These are phyloP conservation scores for Skeletonema tropicum DNA, from an alignment of 108 stramenopile species.

Conservation along the genomic window DNA sequence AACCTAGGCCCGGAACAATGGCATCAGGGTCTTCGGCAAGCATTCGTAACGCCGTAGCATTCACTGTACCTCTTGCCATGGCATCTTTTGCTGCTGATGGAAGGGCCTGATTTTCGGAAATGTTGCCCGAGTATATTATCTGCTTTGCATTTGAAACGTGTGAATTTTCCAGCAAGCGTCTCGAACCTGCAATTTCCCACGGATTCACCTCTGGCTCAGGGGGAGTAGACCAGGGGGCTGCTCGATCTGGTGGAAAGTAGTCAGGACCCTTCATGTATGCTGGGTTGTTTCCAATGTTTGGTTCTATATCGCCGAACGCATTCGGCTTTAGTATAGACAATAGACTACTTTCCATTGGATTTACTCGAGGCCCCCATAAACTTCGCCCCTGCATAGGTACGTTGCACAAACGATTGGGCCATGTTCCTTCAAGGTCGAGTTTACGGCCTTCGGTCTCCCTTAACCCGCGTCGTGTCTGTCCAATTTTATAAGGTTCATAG, in stretches of 20 bases:
- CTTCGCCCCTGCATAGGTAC: constrained; percentile 42
- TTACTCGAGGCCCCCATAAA: constrained; percentile 28
- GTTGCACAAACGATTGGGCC: constrained; percentile 40
- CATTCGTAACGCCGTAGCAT: background rate
- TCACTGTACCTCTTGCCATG: background rate
- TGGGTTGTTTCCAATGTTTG: constrained; percentile 8
- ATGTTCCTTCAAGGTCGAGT: constrained; percentile 23
- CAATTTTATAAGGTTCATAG: constrained; percentile 13
- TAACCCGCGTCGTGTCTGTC: constrained; percentile 15
- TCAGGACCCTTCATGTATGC: constrained; percentile 16
- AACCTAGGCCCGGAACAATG: constrained; percentile 35
- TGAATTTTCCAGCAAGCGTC: background rate
- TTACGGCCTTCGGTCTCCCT: constrained; percentile 6
- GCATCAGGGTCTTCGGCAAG: constrained; percentile 4
- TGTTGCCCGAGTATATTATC: background rate
- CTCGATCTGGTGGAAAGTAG: constrained; percentile 14
- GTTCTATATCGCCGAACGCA: constrained; percentile 35
- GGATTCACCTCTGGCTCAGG: constrained; percentile 23
- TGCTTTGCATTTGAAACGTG: background rate
- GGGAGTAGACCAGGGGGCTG: constrained; percentile 19
- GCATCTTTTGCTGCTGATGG: constrained; percentile 6
- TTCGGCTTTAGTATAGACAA: constrained; percentile 35
- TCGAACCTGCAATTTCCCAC: constrained; percentile 24
- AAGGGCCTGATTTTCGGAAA: background rate
- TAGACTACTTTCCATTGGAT: constrained; percentile 37